Evolutionary conservation across 129 eudicot species (phyloP).

Genomic region (Flaveria robusta): DNA sequence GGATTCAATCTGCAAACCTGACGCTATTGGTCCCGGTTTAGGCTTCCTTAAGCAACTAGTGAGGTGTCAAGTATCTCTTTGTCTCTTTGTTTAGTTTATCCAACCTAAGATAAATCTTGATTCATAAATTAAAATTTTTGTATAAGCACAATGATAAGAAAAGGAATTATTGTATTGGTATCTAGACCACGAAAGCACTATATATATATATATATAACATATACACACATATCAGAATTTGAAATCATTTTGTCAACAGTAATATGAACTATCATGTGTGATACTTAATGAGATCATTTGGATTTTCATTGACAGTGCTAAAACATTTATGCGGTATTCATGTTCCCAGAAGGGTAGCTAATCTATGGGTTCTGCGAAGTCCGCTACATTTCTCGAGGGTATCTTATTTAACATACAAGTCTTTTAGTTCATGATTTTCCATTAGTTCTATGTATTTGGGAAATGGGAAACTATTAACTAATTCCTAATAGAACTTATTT

Average conservation of each 20-base stretch:
- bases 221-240: neutral
- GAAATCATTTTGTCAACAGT: neutral
- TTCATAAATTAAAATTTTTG: neutral
- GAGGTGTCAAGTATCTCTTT: no score
- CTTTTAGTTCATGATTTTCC: neutral
- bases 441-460: neutral
- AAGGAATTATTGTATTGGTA: neutral
- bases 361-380: constrained; percentile 61
- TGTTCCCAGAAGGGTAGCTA: constrained; percentile 70
- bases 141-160: constrained; percentile 13
- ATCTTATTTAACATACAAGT: constrained; percentile 10
- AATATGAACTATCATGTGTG: no score
- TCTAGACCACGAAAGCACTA: neutral
- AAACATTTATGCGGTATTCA: constrained; percentile 44
- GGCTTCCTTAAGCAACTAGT: no score
- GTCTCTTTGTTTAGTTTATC: neutral
- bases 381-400: constrained; percentile 58
- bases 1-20: no score
- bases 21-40: neutral
- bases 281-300: neutral
- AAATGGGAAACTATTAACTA: neutral
- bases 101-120: neutral
- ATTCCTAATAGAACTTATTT: constrained; percentile 3
- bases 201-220: no score
- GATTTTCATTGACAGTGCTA: constrained; percentile 28